Evolutionary conservation across 768 basidiomycete species (phyloP).

Genomic region (Naganishia vaughanmartiniae): DNA sequence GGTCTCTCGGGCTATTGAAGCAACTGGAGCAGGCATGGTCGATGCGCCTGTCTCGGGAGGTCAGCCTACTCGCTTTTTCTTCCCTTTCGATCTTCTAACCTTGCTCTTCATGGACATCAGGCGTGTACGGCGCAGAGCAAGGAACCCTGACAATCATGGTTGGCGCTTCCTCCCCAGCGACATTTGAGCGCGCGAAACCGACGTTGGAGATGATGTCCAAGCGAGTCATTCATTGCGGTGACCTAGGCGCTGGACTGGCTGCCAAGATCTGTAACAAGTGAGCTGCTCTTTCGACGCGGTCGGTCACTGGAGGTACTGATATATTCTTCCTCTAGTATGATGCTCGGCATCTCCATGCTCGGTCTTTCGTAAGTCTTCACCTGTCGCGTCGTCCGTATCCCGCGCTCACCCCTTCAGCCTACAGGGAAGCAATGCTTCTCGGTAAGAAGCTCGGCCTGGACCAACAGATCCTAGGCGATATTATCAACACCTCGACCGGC

Average conservation of each 20-base stretch:
- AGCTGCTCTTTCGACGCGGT: background rate
- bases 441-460: constrained; percentile 32
- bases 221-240: constrained; percentile 29
- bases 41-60: constrained; percentile 34
- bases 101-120: background rate
- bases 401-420: background rate
- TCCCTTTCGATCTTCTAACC: background rate
- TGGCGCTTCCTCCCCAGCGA: constrained; percentile 27
- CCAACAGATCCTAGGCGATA: constrained; percentile 31
- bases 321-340: constrained; percentile 21
- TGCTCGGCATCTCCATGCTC: constrained; percentile 33
- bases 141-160: constrained; percentile 33
- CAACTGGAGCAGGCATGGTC: constrained; percentile 23
- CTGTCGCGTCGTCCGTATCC: background rate
- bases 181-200: constrained; percentile 29
- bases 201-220: constrained; percentile 26
- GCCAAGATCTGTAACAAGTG: constrained; percentile 36
- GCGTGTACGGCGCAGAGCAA: constrained; percentile 33
- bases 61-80: background rate
- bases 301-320: background rate
- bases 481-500: constrained; percentile 33
- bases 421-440: constrained; percentile 33
- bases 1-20: constrained; percentile 25
- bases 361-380: constrained; percentile 29
- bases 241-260: constrained; percentile 28